Evolutionary conservation across 2,329 filamentous ascomycete genomes (phyloP), one percentile per base, ranked within the genome.

Genomic region (Diaporthe destruens): DNA sequence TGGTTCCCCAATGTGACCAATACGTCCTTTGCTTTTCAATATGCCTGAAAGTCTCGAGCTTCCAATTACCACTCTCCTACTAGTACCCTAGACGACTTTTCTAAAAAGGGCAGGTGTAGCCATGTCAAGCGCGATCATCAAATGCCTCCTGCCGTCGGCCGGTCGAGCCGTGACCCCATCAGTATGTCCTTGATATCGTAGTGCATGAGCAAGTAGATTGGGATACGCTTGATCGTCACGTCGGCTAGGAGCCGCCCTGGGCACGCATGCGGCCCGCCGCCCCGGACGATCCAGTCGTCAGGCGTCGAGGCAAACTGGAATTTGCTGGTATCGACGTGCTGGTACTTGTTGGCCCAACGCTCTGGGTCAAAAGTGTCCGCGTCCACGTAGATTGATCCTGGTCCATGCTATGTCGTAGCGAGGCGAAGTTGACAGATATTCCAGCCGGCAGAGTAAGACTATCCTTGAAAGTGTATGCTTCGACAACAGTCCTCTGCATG

Each of bases 301-400:
- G 75, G 70, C 36, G 72, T 72, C 9, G 75, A 77, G 11, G 76
- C 75, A 39, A 78, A 77, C 36, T 77, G 74, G 53, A 75, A 78
- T 54, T 76, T 76, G 75, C 71, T 76, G 11, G 73, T 72, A 39
- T 75, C 73, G 59, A 71, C 69, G 14, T 42, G 39, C 11, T 61
- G 59, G 18, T 74, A 73, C 51, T 70, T 72, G 6, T 66, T 71
- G 29, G 73, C 25, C 75, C 73, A 77, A 18, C 77, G 74, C 16
- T 74, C 75, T 32, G 73, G 74, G 54, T 78, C 75, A 44, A 77
- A 77, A 12, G 49, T 73, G 8, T 42, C 59, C 8, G 72, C 72
- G 16, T 77, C 71, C 16, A 74, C 29, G 49, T 36, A 16, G 44
- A 56, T 14, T 69, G 16, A 20, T 71, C 69, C 9, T 54, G 51